These are phyloP conservation scores for Fomitopsis pulvina DNA, from an alignment of 768 basidiomycete genomes.

Conservation along the genomic window DNA sequence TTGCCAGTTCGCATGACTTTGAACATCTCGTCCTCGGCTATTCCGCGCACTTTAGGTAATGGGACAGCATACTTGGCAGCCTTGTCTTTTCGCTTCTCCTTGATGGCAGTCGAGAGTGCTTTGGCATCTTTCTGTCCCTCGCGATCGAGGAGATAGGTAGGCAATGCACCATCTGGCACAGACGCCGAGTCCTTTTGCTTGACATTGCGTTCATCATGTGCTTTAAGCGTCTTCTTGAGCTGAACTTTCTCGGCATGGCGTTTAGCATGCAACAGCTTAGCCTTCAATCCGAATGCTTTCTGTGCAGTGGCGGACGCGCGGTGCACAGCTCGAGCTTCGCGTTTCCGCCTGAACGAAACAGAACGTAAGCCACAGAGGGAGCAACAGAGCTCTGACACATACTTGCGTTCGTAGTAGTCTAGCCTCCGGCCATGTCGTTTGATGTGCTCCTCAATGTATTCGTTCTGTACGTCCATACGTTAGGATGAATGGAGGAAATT, in stretches of 20 bases:
- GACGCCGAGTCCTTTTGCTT: conserved; percentile 85
- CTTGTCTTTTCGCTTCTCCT: conserved; percentile 98
- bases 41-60: conserved; percentile 92
- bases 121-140: conserved; percentile 99
- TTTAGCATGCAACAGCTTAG: conserved; percentile 95
- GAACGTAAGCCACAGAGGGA: neutral
- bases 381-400: conserved; percentile 24
- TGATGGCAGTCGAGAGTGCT: conserved; percentile 90
- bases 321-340: conserved; percentile 72
- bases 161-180: conserved; percentile 85
- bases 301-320: conserved; percentile 79
- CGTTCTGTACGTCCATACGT: conserved; percentile 55
- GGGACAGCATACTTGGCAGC: conserved; percentile 98
- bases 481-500: neutral
- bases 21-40: conserved; percentile 99
- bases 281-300: conserved; percentile 93
- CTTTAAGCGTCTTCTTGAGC: conserved; percentile 99
- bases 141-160: conserved; percentile 92
- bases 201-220: conserved; percentile 97
- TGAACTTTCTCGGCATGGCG: conserved; percentile 97
- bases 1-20: conserved; percentile 98
- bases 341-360: conserved; percentile 56
- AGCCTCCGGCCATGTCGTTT: conserved; percentile 93
- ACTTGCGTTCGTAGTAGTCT: conserved; percentile 96
- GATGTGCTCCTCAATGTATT: conserved; percentile 99